Conservation (phyloP, 2,329 filamentous ascomycete species). For the Diaporthe sp. region DNA sequence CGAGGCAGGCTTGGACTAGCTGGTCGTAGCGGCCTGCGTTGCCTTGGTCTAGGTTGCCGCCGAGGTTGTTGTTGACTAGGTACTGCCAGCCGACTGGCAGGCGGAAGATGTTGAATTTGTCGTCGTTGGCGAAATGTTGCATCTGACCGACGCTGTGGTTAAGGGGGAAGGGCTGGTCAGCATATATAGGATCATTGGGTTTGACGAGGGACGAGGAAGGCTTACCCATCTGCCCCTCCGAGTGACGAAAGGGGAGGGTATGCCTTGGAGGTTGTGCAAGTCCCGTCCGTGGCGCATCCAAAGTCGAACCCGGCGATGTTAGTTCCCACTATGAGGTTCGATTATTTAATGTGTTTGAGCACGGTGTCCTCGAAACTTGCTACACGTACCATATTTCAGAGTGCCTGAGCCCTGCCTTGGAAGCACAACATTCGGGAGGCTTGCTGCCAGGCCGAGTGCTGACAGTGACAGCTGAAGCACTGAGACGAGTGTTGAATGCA, state of each 20-base stretch:
- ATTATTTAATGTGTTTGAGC: background rate
- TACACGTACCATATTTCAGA: background rate
- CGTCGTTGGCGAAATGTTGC: conserved; percentile 68
- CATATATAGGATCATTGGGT: conserved; percentile 47
- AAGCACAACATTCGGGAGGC: conserved; percentile 5
- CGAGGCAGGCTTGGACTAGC: conserved; percentile 64
- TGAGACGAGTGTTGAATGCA: conserved; percentile 7
- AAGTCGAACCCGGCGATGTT: conserved; percentile 65
- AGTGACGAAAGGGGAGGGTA: conserved; percentile 1
- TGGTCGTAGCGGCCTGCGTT: conserved; percentile 63
- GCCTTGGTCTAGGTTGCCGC: conserved; percentile 56
- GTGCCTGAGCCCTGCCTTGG: conserved; percentile 26
- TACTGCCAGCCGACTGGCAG: conserved; percentile 69
- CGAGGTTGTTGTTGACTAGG: conserved; percentile 59
- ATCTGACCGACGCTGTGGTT: conserved; percentile 59
- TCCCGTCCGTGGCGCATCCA: conserved; percentile 58
- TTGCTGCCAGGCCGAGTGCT: conserved; percentile 27
- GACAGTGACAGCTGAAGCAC: conserved; percentile 19
- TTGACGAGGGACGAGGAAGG: conserved; percentile 48
- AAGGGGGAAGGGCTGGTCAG: background rate
- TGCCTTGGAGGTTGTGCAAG: conserved; percentile 51
- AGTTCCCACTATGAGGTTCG: conserved; percentile 47
- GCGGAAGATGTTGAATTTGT: conserved; percentile 69
- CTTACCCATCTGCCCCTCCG: conserved; percentile 40
- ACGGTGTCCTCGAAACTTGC: background rate